Evolutionary conservation across 768 basidiomycete genomes (phyloP).

Genomic region (Tricholoma matsutake): DNA sequence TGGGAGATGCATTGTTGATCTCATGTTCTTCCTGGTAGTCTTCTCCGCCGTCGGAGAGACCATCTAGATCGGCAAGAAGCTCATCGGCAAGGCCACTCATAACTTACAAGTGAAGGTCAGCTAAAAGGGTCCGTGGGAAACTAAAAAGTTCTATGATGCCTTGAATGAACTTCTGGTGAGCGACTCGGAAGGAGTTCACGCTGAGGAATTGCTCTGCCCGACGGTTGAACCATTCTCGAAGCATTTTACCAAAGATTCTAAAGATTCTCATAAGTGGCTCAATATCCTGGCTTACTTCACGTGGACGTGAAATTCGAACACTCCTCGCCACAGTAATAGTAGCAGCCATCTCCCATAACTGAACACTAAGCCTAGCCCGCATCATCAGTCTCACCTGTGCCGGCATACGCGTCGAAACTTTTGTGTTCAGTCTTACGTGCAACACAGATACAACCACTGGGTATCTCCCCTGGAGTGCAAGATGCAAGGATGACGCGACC

Average conservation of each 20-base stretch:
- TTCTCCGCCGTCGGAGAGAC: slow-evolving; percentile 59
- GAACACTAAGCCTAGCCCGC: not conserved
- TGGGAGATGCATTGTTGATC: slow-evolving; percentile 18
- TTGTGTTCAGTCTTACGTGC: not conserved
- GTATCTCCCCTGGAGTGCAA: not conserved
- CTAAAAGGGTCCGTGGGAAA: not conserved
- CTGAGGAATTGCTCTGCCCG: not conserved
- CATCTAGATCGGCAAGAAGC: slow-evolving; percentile 89
- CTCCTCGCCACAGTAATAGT: not conserved
- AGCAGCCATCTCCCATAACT: not conserved
- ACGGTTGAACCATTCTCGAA: not conserved
- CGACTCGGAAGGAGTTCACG: no score
- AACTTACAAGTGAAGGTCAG: not conserved
- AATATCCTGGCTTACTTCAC: not conserved
- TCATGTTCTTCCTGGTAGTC: slow-evolving; percentile 46
- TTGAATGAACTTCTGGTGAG: no score
- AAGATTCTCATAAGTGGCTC: not conserved
- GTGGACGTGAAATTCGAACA: not conserved
- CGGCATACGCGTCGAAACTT: not conserved
- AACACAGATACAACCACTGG: not conserved
- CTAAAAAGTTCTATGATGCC: no score
- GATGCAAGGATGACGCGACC: not conserved
- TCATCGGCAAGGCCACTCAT: slow-evolving; percentile 91
- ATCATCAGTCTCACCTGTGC: not conserved
- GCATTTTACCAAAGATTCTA: not conserved